Base-by-base conservation (phyloP, 2,329 filamentous ascomycete genomes). In the Trichophyton simii region DNA sequence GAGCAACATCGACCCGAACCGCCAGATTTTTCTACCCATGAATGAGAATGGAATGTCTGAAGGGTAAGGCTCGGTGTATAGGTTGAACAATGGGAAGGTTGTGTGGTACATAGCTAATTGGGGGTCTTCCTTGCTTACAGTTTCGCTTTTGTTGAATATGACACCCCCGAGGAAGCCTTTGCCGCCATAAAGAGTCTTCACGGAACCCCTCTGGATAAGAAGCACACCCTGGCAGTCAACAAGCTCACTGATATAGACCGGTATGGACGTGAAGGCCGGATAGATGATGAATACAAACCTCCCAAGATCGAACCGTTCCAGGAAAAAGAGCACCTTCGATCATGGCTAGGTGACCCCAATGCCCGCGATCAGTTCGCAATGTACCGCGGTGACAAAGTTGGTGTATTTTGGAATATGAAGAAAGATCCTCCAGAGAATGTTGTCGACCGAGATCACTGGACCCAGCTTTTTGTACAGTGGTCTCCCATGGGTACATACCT, bases 361-460 rank as follows among this genome's bases (percentile, higher is more conserved):
- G 90, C 90, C 67, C 86, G 94, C 65, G 94, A 99, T 73, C 92
- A 99, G 79, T 94, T 97, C 70, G 89, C 89, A 73, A 91, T 97
- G 84, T 96, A 88, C 80, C 87, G 89, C 60, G 88, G 87, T 67
- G 94, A 99, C 60, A 87, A 87, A 65, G 94, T 99, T 42, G 91
- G 91, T 63, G 88, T 99, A 4, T 96, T 88, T 81, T 99, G 92
- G 92, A 97, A 97, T 80, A 95, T 95, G 80, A 94, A 95, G 78
- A 92, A 88, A 76, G 91, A 96, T 63, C 76, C 82, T 22, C 91
- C 92, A 3, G 94, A 99, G 75, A 85, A 83, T 65, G 83, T 96
- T 42, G 89, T 99, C 62, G 92, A 97, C 71, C 87, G 94, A 67
- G 86, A 88, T 70, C 89, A 95, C 81, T 99, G 94, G 94, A 99